Conservation (phyloP, 2,329 filamentous ascomycete species). For the Westerdykella ornata region DNA sequence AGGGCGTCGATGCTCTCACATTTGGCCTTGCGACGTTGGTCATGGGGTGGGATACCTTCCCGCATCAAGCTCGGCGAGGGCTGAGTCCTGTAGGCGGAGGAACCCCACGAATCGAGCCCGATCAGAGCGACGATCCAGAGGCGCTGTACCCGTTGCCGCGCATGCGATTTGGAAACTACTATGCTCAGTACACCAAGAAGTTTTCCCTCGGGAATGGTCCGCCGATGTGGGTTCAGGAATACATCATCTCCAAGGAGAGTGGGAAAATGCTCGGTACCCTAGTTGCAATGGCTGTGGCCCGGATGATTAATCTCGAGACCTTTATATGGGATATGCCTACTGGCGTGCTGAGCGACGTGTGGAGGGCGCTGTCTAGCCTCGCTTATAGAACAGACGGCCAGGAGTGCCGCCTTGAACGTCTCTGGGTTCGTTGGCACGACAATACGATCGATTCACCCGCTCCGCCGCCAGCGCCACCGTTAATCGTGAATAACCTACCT, state of each 20-base stretch:
- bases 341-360: conserved; percentile 72
- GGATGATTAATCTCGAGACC: conserved; percentile 74
- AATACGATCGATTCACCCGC: conserved; percentile 49
- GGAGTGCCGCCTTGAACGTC: conserved; percentile 60
- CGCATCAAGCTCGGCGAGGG: conserved; percentile 34
- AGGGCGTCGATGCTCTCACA: conserved; percentile 73
- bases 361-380: conserved; percentile 68
- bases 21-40: conserved; percentile 76
- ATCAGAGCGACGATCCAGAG: conserved; percentile 3
- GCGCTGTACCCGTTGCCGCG: conserved; percentile 32
- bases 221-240: conserved; percentile 69
- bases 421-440: conserved; percentile 81
- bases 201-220: conserved; percentile 83
- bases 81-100: neutral
- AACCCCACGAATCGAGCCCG: neutral
- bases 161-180: conserved; percentile 61
- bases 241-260: conserved; percentile 73
- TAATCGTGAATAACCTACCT: conserved; percentile 31
- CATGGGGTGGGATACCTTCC: conserved; percentile 61
- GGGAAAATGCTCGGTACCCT: conserved; percentile 85
- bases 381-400: conserved; percentile 55
- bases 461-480: conserved; percentile 34
- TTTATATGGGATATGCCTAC: conserved; percentile 90
- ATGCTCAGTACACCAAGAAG: conserved; percentile 71
- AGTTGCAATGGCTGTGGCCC: conserved; percentile 69